Conservation (phyloP, 805 yeast genomes). For the Suhomyces sp. region DNA sequence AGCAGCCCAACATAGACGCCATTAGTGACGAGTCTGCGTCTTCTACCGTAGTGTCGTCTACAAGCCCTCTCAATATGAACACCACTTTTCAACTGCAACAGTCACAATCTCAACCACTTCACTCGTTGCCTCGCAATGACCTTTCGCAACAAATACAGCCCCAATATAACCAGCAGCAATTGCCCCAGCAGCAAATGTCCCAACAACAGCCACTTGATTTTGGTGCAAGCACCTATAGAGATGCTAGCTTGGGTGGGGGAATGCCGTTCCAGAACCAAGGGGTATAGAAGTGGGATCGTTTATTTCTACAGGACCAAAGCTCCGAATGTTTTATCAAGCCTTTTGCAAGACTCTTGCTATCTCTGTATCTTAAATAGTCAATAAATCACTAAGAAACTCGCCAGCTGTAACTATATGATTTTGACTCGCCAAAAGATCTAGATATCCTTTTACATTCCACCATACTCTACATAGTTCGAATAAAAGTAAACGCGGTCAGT, state of each 20-base stretch:
- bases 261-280: slow-evolving; percentile 5
- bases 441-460: too few species aligned
- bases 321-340: not conserved
- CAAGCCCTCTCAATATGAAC: slow-evolving; percentile 2
- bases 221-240: slow-evolving; percentile 10
- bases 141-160: slow-evolving; percentile 7
- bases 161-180: not conserved
- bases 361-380: not conserved
- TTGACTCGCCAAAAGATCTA: too few species aligned
- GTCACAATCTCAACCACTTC: slow-evolving; percentile 4
- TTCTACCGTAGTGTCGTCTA: not conserved
- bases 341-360: not conserved
- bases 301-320: not conserved
- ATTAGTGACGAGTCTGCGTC: slow-evolving; percentile 8
- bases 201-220: slow-evolving; percentile 8
- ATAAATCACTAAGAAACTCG: not conserved
- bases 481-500: not conserved
- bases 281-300: not conserved
- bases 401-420: not conserved
- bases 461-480: not conserved
- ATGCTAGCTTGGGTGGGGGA: slow-evolving; percentile 8
- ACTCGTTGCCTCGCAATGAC: slow-evolving; percentile 8
- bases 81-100: slow-evolving; percentile 27
- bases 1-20: slow-evolving; percentile 6
- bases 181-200: not conserved